Percentiles rank a stretch among this genome's conserved stretches.
These are phyloP conservation scores for Discostella pseudostelligera DNA, from an alignment of 108 stramenopile species.

Conservation along the genomic window DNA sequence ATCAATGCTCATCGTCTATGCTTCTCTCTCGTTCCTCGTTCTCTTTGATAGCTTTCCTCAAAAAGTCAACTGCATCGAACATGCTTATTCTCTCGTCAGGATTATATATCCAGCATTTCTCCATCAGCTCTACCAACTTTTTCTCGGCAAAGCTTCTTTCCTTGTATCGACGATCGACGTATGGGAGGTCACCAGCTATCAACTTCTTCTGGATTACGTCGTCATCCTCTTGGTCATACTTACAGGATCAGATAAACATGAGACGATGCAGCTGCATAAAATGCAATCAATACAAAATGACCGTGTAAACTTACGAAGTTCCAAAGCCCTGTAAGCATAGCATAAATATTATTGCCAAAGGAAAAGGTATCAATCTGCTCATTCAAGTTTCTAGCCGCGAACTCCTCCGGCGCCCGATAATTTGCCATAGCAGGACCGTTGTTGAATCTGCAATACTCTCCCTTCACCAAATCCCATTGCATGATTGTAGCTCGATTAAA, in stretches of 20 bases:
- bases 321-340: constrained; percentile 60
- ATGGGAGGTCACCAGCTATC: constrained; percentile 51
- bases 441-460: constrained; percentile 65
- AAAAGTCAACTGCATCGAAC: constrained; percentile 56
- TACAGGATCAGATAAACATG: background rate
- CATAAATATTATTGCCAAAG: constrained; percentile 75
- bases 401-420: constrained; percentile 67
- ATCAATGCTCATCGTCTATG: too few species aligned
- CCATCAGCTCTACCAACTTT: constrained; percentile 71
- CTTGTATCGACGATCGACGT: constrained; percentile 69
- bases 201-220: constrained; percentile 51
- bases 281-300: background rate
- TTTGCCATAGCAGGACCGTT: constrained; percentile 66
- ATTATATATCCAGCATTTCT: constrained; percentile 66
- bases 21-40: constrained; percentile 25
- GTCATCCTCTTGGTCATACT: constrained; percentile 64
- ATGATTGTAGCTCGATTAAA: constrained; percentile 78
- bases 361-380: constrained; percentile 79
- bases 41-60: constrained; percentile 49
- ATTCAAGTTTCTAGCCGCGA: constrained; percentile 46
- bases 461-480: constrained; percentile 50
- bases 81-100: constrained; percentile 67
- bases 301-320: constrained; percentile 26
- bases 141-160: constrained; percentile 57
- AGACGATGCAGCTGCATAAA: background rate